A percentile compares a stretch with the other conserved stretches of the same genome.
These are phyloP conservation scores for Elaeagnus macrophylla DNA, from an alignment of 306 rosid species.

Conservation along the genomic window DNA sequence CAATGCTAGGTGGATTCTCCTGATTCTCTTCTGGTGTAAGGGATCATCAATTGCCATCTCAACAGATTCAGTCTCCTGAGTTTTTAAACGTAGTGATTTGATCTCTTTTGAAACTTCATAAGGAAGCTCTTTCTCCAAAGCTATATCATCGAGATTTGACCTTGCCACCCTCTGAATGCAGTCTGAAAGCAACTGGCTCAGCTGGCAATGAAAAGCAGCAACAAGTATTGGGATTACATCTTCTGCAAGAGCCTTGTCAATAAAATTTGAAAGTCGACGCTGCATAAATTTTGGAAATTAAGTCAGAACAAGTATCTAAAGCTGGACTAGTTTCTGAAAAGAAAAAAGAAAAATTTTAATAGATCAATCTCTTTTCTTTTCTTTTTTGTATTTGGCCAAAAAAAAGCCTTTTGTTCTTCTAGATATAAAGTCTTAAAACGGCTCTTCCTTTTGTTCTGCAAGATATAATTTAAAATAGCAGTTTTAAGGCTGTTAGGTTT, in stretches of 20 bases:
- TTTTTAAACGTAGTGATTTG: slow-evolving; percentile 24
- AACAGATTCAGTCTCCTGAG: slow-evolving; percentile 11
- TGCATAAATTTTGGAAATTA: slow-evolving; percentile 18
- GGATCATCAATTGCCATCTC: slow-evolving; percentile 18
- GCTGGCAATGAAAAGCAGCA: slow-evolving; percentile 33
- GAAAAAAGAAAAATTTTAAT: too few species aligned
- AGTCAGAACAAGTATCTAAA: slow-evolving; percentile 5
- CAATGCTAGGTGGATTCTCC: slow-evolving; percentile 35
- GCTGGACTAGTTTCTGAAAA: too few species aligned
- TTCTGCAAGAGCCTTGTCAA: slow-evolving; percentile 35
- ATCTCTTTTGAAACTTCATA: slow-evolving; percentile 25
- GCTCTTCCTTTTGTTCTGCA: too few species aligned
- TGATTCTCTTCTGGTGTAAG: slow-evolving; percentile 29
- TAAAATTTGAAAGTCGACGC: slow-evolving; percentile 43
- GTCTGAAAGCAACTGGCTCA: slow-evolving; percentile 30
- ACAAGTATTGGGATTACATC: slow-evolving; percentile 39
- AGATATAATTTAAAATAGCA: too few species aligned
- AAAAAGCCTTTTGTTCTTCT: too few species aligned
- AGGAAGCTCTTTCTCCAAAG: slow-evolving; percentile 41
- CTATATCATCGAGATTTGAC: slow-evolving; percentile 31
- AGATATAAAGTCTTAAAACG: too few species aligned
- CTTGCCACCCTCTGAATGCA: slow-evolving; percentile 36
- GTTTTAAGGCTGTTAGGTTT: too few species aligned
- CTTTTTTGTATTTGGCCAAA: too few species aligned
- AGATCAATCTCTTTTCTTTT: too few species aligned